These are phyloP conservation scores for Pleomassaria siparia DNA, from an alignment of 2,329 filamentous ascomycete genomes.

Conservation along the genomic window DNA sequence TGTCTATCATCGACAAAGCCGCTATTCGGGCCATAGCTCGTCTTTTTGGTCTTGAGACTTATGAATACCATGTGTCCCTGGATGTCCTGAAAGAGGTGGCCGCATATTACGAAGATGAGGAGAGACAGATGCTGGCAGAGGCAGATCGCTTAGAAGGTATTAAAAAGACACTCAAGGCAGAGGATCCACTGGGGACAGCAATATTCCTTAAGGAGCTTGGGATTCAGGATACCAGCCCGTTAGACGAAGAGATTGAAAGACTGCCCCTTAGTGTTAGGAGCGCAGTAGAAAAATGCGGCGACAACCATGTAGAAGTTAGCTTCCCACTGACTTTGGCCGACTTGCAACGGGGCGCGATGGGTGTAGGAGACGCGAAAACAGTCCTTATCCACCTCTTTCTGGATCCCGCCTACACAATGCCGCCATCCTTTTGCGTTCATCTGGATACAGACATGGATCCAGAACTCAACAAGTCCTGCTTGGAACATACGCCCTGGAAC, in stretches of 20 bases:
- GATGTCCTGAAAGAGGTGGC: constrained; percentile 19
- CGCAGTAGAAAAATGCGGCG: constrained; percentile 25
- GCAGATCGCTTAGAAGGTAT: constrained; percentile 23
- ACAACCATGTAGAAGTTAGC: constrained; percentile 30
- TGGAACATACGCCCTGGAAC: constrained; percentile 22
- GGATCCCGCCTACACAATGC: constrained; percentile 6
- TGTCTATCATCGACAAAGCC: constrained; percentile 13
- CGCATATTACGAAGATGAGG: constrained; percentile 20
- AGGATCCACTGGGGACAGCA: constrained; percentile 30
- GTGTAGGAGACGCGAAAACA: constrained; percentile 23
- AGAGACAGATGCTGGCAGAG: constrained; percentile 26
- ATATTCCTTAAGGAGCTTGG: constrained; percentile 26
- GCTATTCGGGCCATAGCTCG: constrained; percentile 22
- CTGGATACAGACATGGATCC: constrained; percentile 23
- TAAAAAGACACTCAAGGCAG: constrained; percentile 22
- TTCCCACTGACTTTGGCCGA: constrained; percentile 28
- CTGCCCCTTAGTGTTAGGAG: constrained; percentile 25
- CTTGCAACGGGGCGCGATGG: constrained; percentile 29
- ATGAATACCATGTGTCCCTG: constrained; percentile 11
- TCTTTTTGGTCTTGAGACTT: constrained; percentile 19
- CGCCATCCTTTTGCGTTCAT: constrained; percentile 31
- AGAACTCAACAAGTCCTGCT: constrained; percentile 6
- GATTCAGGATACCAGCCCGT: constrained; percentile 21
- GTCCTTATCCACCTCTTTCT: constrained; percentile 28
- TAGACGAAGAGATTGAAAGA: constrained; percentile 30